These are phyloP conservation scores for Nicotiana attenuata DNA, from an alignment of 257 asterid genomes.

Conservation along the genomic window DNA sequence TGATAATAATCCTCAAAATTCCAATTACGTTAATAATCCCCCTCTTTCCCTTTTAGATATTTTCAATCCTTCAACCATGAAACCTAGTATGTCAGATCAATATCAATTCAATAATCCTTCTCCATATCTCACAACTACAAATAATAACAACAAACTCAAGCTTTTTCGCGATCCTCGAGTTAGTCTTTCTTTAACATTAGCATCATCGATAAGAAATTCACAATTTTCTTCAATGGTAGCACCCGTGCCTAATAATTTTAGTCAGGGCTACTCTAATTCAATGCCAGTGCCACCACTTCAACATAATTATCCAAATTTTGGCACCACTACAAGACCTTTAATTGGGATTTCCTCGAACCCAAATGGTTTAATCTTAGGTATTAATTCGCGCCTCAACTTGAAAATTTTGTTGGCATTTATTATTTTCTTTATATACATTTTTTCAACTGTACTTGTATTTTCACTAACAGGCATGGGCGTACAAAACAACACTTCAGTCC, in stretches of 20 bases:
- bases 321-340: neutral
- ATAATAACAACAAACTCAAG: conserved; percentile 16
- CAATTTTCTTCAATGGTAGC: conserved; percentile 13
- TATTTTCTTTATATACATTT: neutral
- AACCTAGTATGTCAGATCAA: neutral
- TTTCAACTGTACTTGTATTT: neutral
- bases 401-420: neutral
- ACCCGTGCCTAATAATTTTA: conserved; percentile 15
- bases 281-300: conserved; percentile 22
- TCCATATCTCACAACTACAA: neutral
- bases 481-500: conserved; percentile 38
- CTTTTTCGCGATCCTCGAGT: conserved; percentile 23
- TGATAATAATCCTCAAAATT: conserved; percentile 11
- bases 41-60: conserved; percentile 19
- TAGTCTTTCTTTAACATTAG: conserved; percentile 28
- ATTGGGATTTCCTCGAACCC: neutral
- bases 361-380: conserved; percentile 2
- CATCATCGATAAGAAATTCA: conserved; percentile 24
- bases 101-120: neutral
- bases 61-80: conserved; percentile 13
- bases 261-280: conserved; percentile 17
- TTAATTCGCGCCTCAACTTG: neutral
- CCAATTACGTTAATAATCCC: neutral
- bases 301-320: conserved; percentile 18
- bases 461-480: conserved; percentile 9